These are phyloP conservation scores for Phialemonium atrogriseum DNA, from an alignment of 2,329 filamentous ascomycete genomes.

Conservation along the genomic window DNA sequence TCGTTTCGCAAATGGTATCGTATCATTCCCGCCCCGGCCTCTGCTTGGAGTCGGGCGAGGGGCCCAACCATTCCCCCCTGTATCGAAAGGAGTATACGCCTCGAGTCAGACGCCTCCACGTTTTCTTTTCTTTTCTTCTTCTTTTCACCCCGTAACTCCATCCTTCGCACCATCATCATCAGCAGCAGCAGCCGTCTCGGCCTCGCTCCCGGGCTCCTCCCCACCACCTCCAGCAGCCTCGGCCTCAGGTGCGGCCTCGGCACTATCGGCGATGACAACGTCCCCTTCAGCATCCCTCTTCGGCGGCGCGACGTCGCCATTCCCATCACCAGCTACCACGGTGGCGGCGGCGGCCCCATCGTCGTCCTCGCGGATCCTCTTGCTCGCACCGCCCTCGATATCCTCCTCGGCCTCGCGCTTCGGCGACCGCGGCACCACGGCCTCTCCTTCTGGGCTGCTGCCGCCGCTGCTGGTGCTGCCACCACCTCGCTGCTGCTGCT, in stretches of 20 bases:
- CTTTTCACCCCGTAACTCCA: too few relatives aligned
- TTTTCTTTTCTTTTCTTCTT: background rate
- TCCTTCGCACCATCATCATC: too few relatives aligned
- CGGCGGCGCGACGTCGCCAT: conserved; percentile 9
- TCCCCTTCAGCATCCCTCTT: conserved; percentile 7
- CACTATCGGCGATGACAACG: background rate
- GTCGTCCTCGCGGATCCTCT: conserved; percentile 42
- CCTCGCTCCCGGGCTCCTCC: background rate
- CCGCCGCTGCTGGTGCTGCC: conserved; percentile 9
- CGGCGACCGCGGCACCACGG: conserved; percentile 24
- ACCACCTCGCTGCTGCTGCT: conserved; percentile 6
- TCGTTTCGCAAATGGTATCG: too few relatives aligned
- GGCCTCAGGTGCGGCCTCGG: background rate
- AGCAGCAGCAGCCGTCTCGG: background rate
- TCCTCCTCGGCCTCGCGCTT: conserved; percentile 50
- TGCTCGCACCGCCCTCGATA: conserved; percentile 28
- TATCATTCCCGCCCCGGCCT: too few relatives aligned
- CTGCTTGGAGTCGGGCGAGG: too few relatives aligned
- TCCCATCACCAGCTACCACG: too few relatives aligned
- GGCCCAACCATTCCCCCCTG: too few relatives aligned
- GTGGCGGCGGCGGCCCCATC: conserved; percentile 10
- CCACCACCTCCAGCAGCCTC: background rate
- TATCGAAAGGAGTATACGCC: too few relatives aligned
- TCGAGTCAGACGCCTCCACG: background rate
- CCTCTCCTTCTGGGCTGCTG: conserved; percentile 12